A percentile compares a stretch with the other conserved stretches of the same genome.
phyloP scores from a whole-genome alignment of 78 protist species.

The Polysphondylium violaceum region DNA sequence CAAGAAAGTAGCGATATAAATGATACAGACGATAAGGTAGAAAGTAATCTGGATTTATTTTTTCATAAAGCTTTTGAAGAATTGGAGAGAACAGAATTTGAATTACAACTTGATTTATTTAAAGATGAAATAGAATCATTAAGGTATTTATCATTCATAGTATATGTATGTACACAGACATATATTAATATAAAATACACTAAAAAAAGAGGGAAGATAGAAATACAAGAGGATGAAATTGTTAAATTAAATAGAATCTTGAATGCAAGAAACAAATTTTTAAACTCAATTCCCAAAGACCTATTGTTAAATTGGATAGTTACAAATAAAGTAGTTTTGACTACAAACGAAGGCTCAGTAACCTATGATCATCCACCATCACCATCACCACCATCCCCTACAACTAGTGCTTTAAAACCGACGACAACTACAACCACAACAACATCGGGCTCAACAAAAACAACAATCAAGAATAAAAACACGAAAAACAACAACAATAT shows the following conservation, averaged over 20 bases:
- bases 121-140: neutral
- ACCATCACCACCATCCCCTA: too few relatives aligned
- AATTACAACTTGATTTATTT: neutral
- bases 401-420: too few relatives aligned
- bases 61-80: neutral
- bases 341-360: neutral
- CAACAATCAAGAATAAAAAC: neutral
- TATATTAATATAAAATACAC: neutral
- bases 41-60: neutral
- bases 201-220: conserved; percentile 21
- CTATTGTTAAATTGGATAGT: conserved; percentile 51
- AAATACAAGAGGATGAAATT: conserved; percentile 40
- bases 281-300: conserved; percentile 55
- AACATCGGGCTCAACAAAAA: neutral
- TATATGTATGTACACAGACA: too few relatives aligned
- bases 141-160: too few relatives aligned
- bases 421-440: too few relatives aligned
- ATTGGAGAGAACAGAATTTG: neutral
- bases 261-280: conserved; percentile 28
- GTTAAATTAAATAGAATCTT: conserved; percentile 14
- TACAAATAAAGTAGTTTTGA: neutral
- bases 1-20: neutral
- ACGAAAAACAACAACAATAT: too few relatives aligned
- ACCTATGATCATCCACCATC: too few relatives aligned
- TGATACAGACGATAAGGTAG: neutral